These are phyloP conservation scores for Euptelea pleiosperma DNA, from an alignment of 164 flowering plant species.

Conservation along the genomic window DNA sequence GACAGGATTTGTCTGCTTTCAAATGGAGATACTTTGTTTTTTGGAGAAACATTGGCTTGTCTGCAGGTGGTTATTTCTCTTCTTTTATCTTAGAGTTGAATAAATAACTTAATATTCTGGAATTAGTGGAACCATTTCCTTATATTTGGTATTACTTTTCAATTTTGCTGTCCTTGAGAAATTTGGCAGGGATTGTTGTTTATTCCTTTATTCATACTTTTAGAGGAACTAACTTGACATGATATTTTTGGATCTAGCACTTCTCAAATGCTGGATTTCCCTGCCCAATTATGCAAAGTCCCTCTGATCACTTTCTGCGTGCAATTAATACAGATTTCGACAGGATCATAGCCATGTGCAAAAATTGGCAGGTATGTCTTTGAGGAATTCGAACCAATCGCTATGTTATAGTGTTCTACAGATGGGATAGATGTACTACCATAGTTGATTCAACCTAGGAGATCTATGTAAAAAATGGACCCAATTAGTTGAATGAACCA, in stretches of 20 bases:
- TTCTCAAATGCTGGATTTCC: conserved; percentile 99
- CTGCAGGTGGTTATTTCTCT: conserved; percentile 62
- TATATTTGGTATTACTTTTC: not conserved
- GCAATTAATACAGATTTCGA: conserved; percentile 98
- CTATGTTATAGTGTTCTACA: no score
- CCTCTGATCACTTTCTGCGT: conserved; percentile 98
- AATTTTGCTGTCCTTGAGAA: not conserved
- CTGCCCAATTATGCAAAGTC: conserved; percentile 99
- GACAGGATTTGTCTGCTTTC: conserved; percentile 96
- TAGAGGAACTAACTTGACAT: conserved; percentile 4
- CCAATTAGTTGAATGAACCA: no score
- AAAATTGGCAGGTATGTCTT: conserved; percentile 86
- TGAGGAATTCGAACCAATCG: conserved; percentile 1
- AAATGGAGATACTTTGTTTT: conserved; percentile 94
- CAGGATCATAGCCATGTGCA: conserved; percentile 96
- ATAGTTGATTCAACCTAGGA: no score
- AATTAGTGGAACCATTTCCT: not conserved
- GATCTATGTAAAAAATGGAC: not conserved
- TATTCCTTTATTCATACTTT: no score
- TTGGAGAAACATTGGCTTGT: conserved; percentile 98
- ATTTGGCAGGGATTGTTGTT: no score
- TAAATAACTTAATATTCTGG: not conserved
- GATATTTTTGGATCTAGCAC: conserved; percentile 49
- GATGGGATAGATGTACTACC: no score
- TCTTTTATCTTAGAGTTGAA: not conserved